Evolutionary conservation across 345 rosid genomes (phyloP).

Genomic region (Cochlearia excelsa): DNA sequence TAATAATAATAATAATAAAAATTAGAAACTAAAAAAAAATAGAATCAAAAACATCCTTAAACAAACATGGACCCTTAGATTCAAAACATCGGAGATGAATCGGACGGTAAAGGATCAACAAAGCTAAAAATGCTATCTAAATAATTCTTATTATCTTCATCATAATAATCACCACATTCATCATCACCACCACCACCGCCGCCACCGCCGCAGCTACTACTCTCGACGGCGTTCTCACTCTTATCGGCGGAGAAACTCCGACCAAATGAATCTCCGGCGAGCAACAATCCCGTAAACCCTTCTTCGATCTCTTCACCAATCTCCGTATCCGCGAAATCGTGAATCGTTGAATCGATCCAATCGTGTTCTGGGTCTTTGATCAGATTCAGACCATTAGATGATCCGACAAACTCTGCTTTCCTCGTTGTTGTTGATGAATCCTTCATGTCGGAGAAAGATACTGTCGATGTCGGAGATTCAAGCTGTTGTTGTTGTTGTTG

Average conservation of each 20-base stretch:
- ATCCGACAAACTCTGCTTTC: conserved; percentile 54
- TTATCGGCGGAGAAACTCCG: conserved; percentile 28
- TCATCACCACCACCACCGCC: not conserved
- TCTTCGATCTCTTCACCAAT: conserved; percentile 44
- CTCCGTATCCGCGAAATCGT: conserved; percentile 28
- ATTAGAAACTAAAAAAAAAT: too few species aligned
- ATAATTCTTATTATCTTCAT: conserved; percentile 84
- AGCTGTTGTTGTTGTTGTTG: conserved; percentile 40
- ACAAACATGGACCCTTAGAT: conserved; percentile 23
- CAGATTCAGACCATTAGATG: conserved; percentile 43
- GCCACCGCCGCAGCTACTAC: conserved; percentile 1
- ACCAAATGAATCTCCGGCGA: conserved; percentile 45
- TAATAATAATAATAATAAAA: too few species aligned
- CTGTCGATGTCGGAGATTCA: conserved; percentile 81
- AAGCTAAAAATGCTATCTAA: conserved; percentile 85
- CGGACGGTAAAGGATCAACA: conserved; percentile 80
- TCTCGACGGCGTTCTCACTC: conserved; percentile 28
- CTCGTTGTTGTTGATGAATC: conserved; percentile 17
- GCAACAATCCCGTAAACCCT: conserved; percentile 77
- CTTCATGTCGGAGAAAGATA: conserved; percentile 62
- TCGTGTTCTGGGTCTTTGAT: conserved; percentile 65
- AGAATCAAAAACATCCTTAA: not conserved
- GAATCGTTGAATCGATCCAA: conserved; percentile 46
- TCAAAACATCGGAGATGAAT: conserved; percentile 46
- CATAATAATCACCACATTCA: conserved; percentile 38